Percentiles rank a stretch among this genome's conserved stretches.
These are phyloP conservation scores for Chaetomium tenue DNA, from an alignment of 495 filamentous ascomycete genomes.

Conservation along the genomic window DNA sequence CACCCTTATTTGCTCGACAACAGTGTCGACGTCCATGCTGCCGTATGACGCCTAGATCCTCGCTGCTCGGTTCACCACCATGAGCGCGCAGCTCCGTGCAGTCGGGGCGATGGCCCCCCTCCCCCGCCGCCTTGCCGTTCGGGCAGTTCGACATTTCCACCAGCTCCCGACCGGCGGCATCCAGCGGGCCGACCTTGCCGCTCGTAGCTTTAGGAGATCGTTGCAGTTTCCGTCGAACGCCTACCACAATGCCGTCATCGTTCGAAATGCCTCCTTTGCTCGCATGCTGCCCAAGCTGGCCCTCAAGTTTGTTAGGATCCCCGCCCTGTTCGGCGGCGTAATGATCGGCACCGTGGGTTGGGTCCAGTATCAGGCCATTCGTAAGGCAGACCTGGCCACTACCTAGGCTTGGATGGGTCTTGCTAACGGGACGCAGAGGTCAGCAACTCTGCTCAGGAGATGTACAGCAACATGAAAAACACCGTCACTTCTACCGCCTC, in stretches of 20 bases:
- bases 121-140: slow-evolving; percentile 55
- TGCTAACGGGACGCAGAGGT: slow-evolving; percentile 58
- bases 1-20: not conserved
- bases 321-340: slow-evolving; percentile 86
- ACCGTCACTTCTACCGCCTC: slow-evolving; percentile 64
- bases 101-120: slow-evolving; percentile 63
- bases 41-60: slow-evolving; percentile 22
- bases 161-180: slow-evolving; percentile 67
- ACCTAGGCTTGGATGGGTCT: too few relatives aligned
- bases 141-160: slow-evolving; percentile 64
- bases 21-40: slow-evolving; percentile 15
- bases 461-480: slow-evolving; percentile 70
- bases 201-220: slow-evolving; percentile 57
- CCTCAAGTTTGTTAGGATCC: slow-evolving; percentile 79
- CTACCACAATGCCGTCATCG: slow-evolving; percentile 81
- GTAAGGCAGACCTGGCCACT: slow-evolving; percentile 52
- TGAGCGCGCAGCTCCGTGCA: slow-evolving; percentile 82
- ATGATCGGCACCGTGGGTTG: slow-evolving; percentile 85
- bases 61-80: slow-evolving; percentile 48
- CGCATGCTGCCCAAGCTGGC: slow-evolving; percentile 84
- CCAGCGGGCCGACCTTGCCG: slow-evolving; percentile 61
- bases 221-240: slow-evolving; percentile 75
- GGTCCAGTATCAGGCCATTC: slow-evolving; percentile 92
- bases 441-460: slow-evolving; percentile 79
- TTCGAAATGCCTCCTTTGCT: slow-evolving; percentile 81